phyloP scores from a whole-genome alignment of 441 rosid genomes.

The Gossypium laxum region DNA sequence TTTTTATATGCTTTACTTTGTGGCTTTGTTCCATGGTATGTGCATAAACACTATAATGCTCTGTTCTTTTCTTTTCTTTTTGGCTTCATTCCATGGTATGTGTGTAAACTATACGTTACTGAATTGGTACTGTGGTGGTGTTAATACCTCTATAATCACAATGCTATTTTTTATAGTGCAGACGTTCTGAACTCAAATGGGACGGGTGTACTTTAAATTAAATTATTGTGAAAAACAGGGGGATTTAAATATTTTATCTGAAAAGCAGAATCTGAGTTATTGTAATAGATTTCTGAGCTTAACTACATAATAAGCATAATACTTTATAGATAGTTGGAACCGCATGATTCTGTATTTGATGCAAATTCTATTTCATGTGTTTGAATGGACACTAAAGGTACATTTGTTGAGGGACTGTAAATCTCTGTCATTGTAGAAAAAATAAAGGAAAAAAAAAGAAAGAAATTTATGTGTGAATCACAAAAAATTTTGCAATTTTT shows the following conservation, averaged over 20 bases:
- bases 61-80: neutral
- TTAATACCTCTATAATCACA: neutral
- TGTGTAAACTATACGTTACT: neutral
- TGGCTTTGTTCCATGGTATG: neutral
- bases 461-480: neutral
- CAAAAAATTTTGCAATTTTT: neutral
- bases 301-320: neutral
- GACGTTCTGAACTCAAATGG: neutral
- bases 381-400: neutral
- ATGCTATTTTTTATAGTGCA: neutral
- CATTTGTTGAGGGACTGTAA: neutral
- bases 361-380: neutral
- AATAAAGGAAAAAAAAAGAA: no score
- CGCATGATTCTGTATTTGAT: neutral
- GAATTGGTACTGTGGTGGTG: neutral
- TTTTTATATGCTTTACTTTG: neutral
- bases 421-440: neutral
- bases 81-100: neutral
- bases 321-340: neutral
- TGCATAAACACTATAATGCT: neutral
- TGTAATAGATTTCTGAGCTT: constrained; percentile 2
- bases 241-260: neutral
- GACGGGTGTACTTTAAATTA: neutral
- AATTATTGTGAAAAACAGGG: neutral
- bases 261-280: neutral